phyloP scores from a whole-genome alignment of 495 filamentous ascomycete genomes.

The Cercophora scortea region DNA sequence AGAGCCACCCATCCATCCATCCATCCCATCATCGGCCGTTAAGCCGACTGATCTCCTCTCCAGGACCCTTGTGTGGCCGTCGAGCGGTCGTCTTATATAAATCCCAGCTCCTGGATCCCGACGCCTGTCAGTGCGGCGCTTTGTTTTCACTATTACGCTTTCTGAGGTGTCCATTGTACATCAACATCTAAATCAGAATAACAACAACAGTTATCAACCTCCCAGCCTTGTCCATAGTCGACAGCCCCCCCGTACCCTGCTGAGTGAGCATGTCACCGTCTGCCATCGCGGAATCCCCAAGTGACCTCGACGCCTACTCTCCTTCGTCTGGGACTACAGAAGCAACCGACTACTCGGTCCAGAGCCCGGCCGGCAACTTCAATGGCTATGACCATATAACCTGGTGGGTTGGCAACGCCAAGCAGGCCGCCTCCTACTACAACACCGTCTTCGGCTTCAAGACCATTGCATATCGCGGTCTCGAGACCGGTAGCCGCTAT shows the following conservation, averaged over 20 bases:
- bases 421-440: slow-evolving; percentile 84
- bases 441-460: slow-evolving; percentile 76
- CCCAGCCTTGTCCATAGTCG: too few relatives aligned
- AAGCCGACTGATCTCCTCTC: too few relatives aligned
- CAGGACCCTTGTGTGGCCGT: too few relatives aligned
- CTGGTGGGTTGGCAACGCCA: slow-evolving; percentile 95
- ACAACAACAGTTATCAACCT: too few relatives aligned
- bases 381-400: slow-evolving; percentile 81
- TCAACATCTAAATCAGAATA: too few relatives aligned
- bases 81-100: too few relatives aligned
- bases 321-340: slow-evolving; percentile 33
- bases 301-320: slow-evolving; percentile 20
- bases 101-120: too few relatives aligned
- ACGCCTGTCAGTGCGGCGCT: too few relatives aligned
- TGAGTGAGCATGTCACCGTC: slow-evolving; percentile 60
- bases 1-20: too few relatives aligned
- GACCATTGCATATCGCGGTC: slow-evolving; percentile 70
- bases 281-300: slow-evolving; percentile 51
- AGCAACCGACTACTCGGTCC: slow-evolving; percentile 33
- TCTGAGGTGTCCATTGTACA: too few relatives aligned
- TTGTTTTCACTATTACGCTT: too few relatives aligned
- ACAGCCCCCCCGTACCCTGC: background rate
- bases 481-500: slow-evolving; percentile 74
- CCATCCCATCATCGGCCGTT: too few relatives aligned
- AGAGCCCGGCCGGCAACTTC: slow-evolving; percentile 49